Evolutionary conservation across 176 grass and related monocot genomes (phyloP), one percentile per base, ranked within the genome.

Genomic region (Musa acuminata): DNA sequence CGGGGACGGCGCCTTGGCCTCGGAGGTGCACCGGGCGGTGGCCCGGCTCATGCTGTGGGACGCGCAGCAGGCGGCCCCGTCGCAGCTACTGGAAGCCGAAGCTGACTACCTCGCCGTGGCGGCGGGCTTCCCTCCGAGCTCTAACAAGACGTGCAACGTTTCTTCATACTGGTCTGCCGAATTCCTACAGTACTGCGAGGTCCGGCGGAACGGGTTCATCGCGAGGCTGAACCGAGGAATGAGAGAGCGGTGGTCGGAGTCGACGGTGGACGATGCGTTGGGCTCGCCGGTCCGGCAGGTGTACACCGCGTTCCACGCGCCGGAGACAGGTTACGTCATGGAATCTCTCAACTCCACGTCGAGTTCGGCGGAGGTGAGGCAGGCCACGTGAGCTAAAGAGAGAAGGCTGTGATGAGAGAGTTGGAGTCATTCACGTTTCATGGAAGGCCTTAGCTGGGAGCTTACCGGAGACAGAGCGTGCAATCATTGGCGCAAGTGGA

Each of bases 201-300:
- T 3, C 1, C 27, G 58, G 57, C 16, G 59, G 17, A 8, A 6
- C 2, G 74, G 58, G 43, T 76, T 76, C 35, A 16, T 76, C 19
- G 74, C 74, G 29, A 48, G 74, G 57, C 35, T 76, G 58, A 76
- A 76, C 74, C 8, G 74, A 25, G 74, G 54, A 2, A 64, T 76
- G 74, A 62, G 29, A 11, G 53, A 50, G 9, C n/a, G 43, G n/a
- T 64, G 58, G 74, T 12, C 29, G 10, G 74, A 76, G 43, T 35
- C 20, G 3, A 51, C 58, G 58, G 55, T 57, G 11, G 48, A 76
- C 19, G 10, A 16, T 9, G 58, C 74, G 26, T 58, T 76, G 35
- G 74, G 74, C 11, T 63, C 20, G 35, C 43, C 14, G 57, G 74
- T 76, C 29, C 7, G 29, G 35, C 74, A 13, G 74, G 48, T 35